Base-by-base conservation (phyloP, 148 eudicot genomes). In the Talinum fruticosum region DNA sequence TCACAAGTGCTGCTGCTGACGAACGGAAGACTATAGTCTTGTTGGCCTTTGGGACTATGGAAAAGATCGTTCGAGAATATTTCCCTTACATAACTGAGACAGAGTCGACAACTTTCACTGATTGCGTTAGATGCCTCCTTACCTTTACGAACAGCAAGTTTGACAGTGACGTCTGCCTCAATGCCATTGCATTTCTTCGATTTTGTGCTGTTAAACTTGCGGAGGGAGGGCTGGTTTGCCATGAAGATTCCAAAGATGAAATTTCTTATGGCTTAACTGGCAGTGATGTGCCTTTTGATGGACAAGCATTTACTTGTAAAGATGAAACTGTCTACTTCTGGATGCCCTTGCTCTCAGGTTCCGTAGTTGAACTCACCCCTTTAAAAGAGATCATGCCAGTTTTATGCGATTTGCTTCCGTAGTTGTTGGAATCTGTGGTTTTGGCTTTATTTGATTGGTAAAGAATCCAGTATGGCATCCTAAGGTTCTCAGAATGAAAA, bases 201-300 rank as follows among this genome's bases (percentile, higher is more conserved):
- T 96, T 90, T 82, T 96, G 98, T 79, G 99, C 99, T 74, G 89
- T 93, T 85, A 96, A 96, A 85, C 96, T 96, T 83, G 98, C 99
- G 24, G 98, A 96, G 70, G 99, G 97, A 33, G 97, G 94, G 65
- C 86, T 96, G 79, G 87, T 88, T 82, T 86, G 87, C 83, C 85
- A 82, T 75, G 91, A 86, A 79, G 88, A 89, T 66, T 85, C 72
- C 66, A 86, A 84, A 72, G 84, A 83, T 82, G 87, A 85, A 77
- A 84, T 81, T 75, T 83, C 86, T 44, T 82, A 87, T 62, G 49
- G 74, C 75, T 78, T 78, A 77, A 76, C 75, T 49, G 82, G 59
- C 66, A 79, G 79, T 49, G 86, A 82, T 62, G 84, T 79, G 72
- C 76, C 83, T 77, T 79, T 76, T 34, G 90, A 86, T 87, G 89